A percentile compares a stretch with the other conserved stretches of the same genome.
Conservation (phyloP, 2,329 filamentous ascomycete species). For the Shiraia sp. region DNA sequence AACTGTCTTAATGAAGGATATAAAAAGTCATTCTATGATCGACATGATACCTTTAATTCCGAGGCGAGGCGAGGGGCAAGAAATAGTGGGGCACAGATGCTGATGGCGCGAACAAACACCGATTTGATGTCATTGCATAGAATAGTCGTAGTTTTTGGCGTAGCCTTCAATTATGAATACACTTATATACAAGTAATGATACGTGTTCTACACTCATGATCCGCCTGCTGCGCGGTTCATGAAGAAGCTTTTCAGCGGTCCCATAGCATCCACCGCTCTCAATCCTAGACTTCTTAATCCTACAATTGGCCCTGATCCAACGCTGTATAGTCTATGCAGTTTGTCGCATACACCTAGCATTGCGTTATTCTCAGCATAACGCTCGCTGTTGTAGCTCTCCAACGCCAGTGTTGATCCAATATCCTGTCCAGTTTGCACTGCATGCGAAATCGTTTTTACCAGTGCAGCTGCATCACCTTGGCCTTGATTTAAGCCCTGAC, state of each 20-base stretch:
- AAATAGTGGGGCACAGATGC: constrained; percentile 9
- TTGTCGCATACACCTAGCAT: constrained; percentile 84
- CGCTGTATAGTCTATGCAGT: constrained; percentile 88
- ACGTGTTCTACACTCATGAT: too few species aligned
- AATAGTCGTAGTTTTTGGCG: constrained; percentile 16
- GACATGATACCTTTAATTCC: constrained; percentile 1
- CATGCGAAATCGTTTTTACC: constrained; percentile 72
- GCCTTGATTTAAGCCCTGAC: constrained; percentile 92
- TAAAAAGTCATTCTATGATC: background rate
- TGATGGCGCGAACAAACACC: too few species aligned
- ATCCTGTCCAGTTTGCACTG: constrained; percentile 83
- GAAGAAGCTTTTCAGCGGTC: constrained; percentile 78
- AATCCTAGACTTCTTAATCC: constrained; percentile 78
- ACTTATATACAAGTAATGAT: background rate
- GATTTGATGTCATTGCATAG: constrained; percentile 1
- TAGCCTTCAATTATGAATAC: constrained; percentile 8
- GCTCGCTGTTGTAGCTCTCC: constrained; percentile 78
- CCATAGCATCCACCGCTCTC: constrained; percentile 72
- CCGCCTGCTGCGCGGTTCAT: constrained; percentile 68
- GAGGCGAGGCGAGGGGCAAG: too few species aligned
- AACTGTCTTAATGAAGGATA: background rate
- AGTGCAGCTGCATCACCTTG: constrained; percentile 86
- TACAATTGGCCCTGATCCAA: constrained; percentile 77
- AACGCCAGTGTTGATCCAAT: constrained; percentile 78
- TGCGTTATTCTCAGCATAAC: constrained; percentile 79